Evolutionary conservation across 1,284 basidiomycete genomes (phyloP).

Genomic region (Naganishia sp.): DNA sequence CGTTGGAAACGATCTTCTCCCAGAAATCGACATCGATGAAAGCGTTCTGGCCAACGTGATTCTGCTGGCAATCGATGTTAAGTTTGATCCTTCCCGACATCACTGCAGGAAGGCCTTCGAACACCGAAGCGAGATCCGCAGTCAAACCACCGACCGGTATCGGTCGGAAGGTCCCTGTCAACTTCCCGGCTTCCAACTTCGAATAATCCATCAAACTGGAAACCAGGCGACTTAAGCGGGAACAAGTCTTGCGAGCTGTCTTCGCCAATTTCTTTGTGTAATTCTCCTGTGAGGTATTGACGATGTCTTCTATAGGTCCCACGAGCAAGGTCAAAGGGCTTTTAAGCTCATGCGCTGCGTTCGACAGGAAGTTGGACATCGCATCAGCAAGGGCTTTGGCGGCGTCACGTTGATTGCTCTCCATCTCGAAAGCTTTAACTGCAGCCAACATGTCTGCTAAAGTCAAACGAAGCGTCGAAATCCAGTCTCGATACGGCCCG

Average conservation of each 20-base stretch:
- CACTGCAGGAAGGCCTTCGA: conserved; percentile 42
- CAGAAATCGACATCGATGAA: conserved; percentile 55
- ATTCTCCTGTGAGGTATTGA: conserved; percentile 31
- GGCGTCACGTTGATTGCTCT: conserved; percentile 51
- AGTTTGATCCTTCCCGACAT: conserved; percentile 46
- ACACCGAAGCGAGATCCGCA: conserved; percentile 52
- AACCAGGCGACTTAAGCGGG: conserved; percentile 47
- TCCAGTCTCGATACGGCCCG: conserved; percentile 47
- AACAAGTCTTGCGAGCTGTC: conserved; percentile 46
- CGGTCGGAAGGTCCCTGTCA: conserved; percentile 50
- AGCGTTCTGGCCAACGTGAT: conserved; percentile 38
- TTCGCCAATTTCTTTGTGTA: conserved; percentile 29
- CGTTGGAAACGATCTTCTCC: conserved; percentile 56
- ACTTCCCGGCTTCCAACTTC: conserved; percentile 48
- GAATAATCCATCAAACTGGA: conserved; percentile 52
- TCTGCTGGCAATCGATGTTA: conserved; percentile 49
- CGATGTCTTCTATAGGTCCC: conserved; percentile 44
- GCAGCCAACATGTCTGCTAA: conserved; percentile 43
- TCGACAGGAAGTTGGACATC: conserved; percentile 43
- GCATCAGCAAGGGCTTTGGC: conserved; percentile 54
- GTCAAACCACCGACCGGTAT: conserved; percentile 52
- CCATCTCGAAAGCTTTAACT: conserved; percentile 50
- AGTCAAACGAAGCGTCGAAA: conserved; percentile 42
- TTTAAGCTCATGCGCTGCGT: conserved; percentile 42
- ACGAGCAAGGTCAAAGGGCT: conserved; percentile 48